Conservation (phyloP, 305 asterid species). For the Caryopteris hybrid region DNA sequence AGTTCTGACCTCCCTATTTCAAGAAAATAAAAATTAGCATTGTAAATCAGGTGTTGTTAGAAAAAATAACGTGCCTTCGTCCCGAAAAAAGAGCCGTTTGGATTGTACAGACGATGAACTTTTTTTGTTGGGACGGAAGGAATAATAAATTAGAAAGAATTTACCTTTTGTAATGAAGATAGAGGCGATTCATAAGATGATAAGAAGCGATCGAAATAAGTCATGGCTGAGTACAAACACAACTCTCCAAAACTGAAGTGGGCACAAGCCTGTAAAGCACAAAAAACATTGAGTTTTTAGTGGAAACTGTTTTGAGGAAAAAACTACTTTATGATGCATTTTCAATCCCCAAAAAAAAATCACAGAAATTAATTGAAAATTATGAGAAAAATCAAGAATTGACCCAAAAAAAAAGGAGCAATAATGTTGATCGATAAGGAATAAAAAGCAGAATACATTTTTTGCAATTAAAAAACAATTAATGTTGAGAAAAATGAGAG, state of each 20-base stretch:
- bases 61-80: too few species aligned
- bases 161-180: conserved; percentile 23
- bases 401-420: background rate
- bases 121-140: too few species aligned
- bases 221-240: conserved; percentile 51
- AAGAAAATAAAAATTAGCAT: background rate
- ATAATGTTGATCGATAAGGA: too few species aligned
- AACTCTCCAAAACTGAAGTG: conserved; percentile 52
- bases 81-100: too few species aligned
- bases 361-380: background rate
- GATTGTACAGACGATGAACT: too few species aligned
- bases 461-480: background rate
- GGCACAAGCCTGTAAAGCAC: conserved; percentile 52
- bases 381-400: background rate
- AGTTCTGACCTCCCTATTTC: conserved; percentile 38
- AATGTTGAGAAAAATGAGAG: background rate
- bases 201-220: conserved; percentile 67
- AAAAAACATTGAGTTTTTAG: background rate
- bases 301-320: background rate
- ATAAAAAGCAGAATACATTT: too few species aligned
- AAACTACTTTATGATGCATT: background rate
- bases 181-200: conserved; percentile 46
- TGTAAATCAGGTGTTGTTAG: too few species aligned
- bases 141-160: background rate
- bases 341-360: too few species aligned